phyloP scores from a whole-genome alignment of 2,329 filamentous ascomycete genomes.

The Myrmaecium sp. region DNA sequence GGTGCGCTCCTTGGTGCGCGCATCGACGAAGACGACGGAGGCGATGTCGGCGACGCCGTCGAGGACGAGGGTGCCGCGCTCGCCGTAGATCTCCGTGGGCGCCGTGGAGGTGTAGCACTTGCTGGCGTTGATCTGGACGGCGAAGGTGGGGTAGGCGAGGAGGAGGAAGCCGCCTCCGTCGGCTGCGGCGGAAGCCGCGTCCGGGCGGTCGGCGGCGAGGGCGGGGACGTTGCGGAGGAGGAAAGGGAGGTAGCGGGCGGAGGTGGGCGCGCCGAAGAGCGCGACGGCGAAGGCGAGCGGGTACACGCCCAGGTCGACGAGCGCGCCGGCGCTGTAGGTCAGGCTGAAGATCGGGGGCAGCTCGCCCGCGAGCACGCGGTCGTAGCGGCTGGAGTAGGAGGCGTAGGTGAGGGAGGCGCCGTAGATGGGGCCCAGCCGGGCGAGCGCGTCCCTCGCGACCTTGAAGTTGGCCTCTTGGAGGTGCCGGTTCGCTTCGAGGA shows the following conservation, averaged over 20 bases:
- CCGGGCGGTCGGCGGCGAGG: constrained; percentile 24
- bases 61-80: constrained; percentile 28
- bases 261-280: constrained; percentile 27
- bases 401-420: constrained; percentile 29
- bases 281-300: constrained; percentile 29
- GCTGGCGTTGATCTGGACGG: constrained; percentile 24
- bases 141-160: constrained; percentile 27
- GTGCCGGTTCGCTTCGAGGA: constrained; percentile 33
- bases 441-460: constrained; percentile 20
- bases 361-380: constrained; percentile 29
- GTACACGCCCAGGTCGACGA: constrained; percentile 34
- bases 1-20: constrained; percentile 23
- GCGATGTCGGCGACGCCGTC: constrained; percentile 29
- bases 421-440: constrained; percentile 24
- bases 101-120: constrained; percentile 29
- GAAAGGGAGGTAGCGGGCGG: constrained; percentile 25
- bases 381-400: constrained; percentile 29
- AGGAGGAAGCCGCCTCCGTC: constrained; percentile 29
- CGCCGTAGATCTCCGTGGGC: constrained; percentile 29
- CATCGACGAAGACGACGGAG: constrained; percentile 23
- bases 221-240: constrained; percentile 25
- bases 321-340: constrained; percentile 28
- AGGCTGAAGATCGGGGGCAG: constrained; percentile 32
- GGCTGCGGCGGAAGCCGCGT: constrained; percentile 26
- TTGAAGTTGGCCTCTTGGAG: constrained; percentile 34